Conservation (phyloP, 148 eudicot species). For the Gaultheria prostrata region DNA sequence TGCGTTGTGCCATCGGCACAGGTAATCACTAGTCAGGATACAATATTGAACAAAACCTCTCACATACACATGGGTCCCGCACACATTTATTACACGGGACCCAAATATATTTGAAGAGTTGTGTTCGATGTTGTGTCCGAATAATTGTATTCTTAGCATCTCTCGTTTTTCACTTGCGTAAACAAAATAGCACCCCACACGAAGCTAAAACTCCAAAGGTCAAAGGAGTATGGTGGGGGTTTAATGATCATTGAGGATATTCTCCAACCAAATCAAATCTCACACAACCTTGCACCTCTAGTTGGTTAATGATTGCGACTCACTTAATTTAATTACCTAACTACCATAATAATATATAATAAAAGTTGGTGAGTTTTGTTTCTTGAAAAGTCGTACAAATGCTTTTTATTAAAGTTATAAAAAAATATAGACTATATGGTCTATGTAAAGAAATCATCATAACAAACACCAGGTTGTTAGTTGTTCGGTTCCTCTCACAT, state of each 20-base stretch:
- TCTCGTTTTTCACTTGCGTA: no score
- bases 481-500: slow-evolving; percentile 10
- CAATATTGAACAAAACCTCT: no score
- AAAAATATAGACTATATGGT: not conserved
- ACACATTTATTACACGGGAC: no score
- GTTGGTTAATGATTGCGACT: not conserved
- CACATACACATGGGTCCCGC: no score
- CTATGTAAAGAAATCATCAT: not conserved
- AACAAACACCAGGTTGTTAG: slow-evolving; percentile 8
- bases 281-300: not conserved
- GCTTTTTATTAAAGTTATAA: not conserved
- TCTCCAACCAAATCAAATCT: not conserved
- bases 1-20: no score
- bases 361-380: not conserved
- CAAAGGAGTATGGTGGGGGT: not conserved
- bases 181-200: no score
- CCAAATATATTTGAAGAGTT: no score
- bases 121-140: no score
- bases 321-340: not conserved
- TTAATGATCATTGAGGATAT: not conserved
- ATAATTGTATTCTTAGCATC: no score
- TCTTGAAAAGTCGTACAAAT: not conserved
- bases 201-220: not conserved
- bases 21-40: no score
- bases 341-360: not conserved